Evolutionary conservation across 148 eudicot genomes (phyloP).

Genomic region (Dysphania ambrosioides): DNA sequence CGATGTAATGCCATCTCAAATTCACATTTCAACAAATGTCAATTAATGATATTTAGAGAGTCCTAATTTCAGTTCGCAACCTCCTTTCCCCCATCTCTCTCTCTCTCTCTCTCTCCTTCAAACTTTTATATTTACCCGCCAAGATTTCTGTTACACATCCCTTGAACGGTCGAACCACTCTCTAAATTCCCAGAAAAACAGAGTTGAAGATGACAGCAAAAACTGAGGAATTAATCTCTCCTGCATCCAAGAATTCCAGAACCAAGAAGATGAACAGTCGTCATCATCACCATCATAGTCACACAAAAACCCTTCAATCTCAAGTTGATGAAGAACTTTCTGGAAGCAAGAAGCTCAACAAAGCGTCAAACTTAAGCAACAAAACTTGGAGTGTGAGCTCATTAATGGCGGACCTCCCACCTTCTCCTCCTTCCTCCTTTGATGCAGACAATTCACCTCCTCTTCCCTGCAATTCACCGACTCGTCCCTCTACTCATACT

Average conservation of each 20-base stretch:
- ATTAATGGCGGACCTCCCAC: constrained; percentile 17
- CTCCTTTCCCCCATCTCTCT: neutral
- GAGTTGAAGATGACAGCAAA: constrained; percentile 4
- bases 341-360: neutral
- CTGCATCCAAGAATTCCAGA: neutral
- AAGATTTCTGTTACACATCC: neutral
- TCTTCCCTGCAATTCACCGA: neutral
- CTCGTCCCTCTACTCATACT: constrained; percentile 23
- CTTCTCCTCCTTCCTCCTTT: constrained; percentile 17
- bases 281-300: too few relatives aligned
- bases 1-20: too few relatives aligned
- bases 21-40: too few relatives aligned
- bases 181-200: neutral
- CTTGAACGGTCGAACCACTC: constrained; percentile 6
- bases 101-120: neutral
- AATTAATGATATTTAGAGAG: too few relatives aligned
- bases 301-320: neutral
- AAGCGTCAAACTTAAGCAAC: neutral
- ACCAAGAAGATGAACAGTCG: neutral
- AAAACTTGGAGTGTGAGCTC: constrained; percentile 23
- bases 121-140: neutral
- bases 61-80: too few relatives aligned
- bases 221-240: neutral
- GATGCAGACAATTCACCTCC: too few relatives aligned
- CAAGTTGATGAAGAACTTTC: neutral